Evolutionary conservation across 805 yeast genomes (phyloP).

Genomic region (Saccharomycopsis microspora): DNA sequence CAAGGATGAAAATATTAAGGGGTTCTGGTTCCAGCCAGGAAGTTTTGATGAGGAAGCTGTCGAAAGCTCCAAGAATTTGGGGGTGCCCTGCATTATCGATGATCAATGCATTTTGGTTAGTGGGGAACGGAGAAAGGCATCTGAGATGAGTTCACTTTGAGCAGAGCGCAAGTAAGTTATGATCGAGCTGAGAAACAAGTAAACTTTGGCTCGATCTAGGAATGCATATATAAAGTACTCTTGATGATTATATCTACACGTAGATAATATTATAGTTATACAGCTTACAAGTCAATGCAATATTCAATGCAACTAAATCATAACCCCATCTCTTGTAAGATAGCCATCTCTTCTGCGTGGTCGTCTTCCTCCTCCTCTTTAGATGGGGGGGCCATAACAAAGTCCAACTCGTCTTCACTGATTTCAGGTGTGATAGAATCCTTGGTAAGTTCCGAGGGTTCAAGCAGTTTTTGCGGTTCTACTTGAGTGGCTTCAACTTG

Average conservation of each 20-base stretch:
- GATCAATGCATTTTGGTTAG: constrained; percentile 64
- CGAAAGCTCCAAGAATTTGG: constrained; percentile 26
- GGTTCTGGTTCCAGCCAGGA: constrained; percentile 82
- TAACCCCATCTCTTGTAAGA: constrained; percentile 36
- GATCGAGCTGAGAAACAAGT: neutral
- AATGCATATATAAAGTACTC: too few relatives aligned
- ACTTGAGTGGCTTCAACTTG: too few relatives aligned
- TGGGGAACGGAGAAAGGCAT: constrained; percentile 32
- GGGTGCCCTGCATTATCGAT: constrained; percentile 28
- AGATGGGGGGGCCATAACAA: too few relatives aligned
- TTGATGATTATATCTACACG: too few relatives aligned
- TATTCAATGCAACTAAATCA: constrained; percentile 17
- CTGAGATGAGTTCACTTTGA: neutral
- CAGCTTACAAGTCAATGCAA: too few relatives aligned
- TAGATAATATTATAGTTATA: too few relatives aligned
- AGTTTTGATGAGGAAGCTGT: constrained; percentile 46
- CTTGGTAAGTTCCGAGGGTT: too few relatives aligned
- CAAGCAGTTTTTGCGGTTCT: too few relatives aligned
- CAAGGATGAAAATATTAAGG: constrained; percentile 28
- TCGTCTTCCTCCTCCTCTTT: constrained; percentile 1
- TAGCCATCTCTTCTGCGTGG: constrained; percentile 29
- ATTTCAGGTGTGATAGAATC: too few relatives aligned
- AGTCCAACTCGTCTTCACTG: too few relatives aligned
- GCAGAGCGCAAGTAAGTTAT: neutral
- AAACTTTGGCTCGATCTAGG: too few relatives aligned